A percentile compares a stretch with the other conserved stretches of the same genome.
Evolutionary conservation across 2,329 filamentous ascomycete genomes (phyloP).

Genomic region (Diaporthe ampelina): DNA sequence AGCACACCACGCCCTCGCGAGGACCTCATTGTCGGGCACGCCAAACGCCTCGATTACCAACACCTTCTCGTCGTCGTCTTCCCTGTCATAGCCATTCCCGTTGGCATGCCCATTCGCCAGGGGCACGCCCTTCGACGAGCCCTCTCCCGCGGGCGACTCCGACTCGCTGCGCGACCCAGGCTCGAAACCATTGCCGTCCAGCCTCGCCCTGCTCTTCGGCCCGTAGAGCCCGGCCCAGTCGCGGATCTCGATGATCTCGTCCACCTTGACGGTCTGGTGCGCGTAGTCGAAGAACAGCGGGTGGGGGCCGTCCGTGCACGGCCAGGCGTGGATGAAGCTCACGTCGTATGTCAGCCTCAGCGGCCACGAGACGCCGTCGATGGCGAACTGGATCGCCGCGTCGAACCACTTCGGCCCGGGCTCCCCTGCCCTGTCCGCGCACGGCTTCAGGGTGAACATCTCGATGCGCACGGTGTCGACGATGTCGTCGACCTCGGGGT

Average conservation of each 20-base stretch:
- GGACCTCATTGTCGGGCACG: constrained; percentile 80
- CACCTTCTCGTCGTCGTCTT: constrained; percentile 71
- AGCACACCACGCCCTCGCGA: constrained; percentile 82
- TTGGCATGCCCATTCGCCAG: constrained; percentile 29
- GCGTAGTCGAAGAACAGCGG: constrained; percentile 81
- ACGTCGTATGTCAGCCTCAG: constrained; percentile 74
- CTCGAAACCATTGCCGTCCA: constrained; percentile 20
- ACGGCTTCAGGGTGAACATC: constrained; percentile 71
- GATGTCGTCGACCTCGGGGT: constrained; percentile 69
- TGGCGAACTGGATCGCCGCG: constrained; percentile 73
- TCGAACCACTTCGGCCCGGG: constrained; percentile 65
- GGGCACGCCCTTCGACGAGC: constrained; percentile 39
- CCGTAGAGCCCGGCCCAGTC: constrained; percentile 72
- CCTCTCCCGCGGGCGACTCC: constrained; percentile 39
- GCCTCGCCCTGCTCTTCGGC: constrained; percentile 37
- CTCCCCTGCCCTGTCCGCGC: constrained; percentile 47
- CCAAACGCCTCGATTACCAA: constrained; percentile 81
- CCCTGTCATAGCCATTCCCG: constrained; percentile 52
- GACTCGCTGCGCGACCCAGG: constrained; percentile 24
- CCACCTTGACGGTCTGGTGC: constrained; percentile 70
- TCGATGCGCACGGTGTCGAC: constrained; percentile 79
- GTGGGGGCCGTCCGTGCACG: constrained; percentile 74
- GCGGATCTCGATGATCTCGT: constrained; percentile 74
- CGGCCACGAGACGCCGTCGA: constrained; percentile 74
- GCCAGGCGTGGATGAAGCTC: constrained; percentile 75